Evolutionary conservation across 2,329 filamentous ascomycete genomes (phyloP).

Genomic region (Penicillium aurantiogriseum): DNA sequence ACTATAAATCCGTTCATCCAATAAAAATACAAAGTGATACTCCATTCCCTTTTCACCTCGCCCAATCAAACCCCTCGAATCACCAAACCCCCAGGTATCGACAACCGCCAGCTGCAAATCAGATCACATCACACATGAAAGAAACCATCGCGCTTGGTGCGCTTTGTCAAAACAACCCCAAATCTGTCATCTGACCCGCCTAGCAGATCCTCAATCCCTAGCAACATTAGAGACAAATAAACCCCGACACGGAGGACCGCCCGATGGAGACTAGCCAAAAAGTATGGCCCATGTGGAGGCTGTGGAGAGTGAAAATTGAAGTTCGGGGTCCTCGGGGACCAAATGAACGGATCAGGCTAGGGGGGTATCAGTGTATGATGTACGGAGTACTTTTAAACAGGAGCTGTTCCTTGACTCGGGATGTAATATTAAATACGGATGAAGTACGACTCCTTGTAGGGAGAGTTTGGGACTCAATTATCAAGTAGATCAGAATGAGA

Average conservation of each 20-base stretch:
- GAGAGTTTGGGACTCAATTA: background rate
- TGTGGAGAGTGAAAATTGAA: background rate
- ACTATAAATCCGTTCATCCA: background rate
- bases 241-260: background rate
- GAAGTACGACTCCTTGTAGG: background rate
- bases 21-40: background rate
- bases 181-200: background rate
- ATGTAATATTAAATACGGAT: background rate
- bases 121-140: slow-evolving; percentile 1
- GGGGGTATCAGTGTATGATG: background rate
- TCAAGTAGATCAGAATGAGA: background rate
- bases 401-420: background rate
- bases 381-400: background rate
- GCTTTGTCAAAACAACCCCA: background rate
- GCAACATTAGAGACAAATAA: background rate
- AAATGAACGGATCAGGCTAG: background rate
- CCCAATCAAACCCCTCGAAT: background rate
- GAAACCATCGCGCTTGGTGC: background rate
- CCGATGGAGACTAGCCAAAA: background rate
- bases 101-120: background rate
- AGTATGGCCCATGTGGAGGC: slow-evolving; percentile 2
- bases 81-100: background rate
- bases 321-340: slow-evolving; percentile 1
- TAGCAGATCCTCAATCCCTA: background rate
- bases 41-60: background rate